Conservation (phyloP, 306 rosid genomes). For the Acacia confusa region DNA sequence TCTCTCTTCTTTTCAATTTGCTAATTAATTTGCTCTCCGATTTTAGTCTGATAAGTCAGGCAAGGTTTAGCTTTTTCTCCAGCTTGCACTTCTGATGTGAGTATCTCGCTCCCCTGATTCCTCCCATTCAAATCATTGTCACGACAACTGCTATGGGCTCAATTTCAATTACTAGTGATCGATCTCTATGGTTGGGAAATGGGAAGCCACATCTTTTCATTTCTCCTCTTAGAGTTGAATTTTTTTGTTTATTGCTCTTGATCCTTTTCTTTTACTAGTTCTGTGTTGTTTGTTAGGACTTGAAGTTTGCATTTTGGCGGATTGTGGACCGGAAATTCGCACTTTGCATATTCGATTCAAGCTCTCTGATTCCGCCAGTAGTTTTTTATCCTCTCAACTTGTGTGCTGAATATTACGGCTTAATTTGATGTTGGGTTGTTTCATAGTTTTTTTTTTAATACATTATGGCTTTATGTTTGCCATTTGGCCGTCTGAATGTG, state of each 20-base stretch:
- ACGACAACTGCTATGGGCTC: not conserved
- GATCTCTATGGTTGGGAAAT: slow-evolving; percentile 28
- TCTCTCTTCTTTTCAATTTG: not conserved
- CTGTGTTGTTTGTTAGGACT: not conserved
- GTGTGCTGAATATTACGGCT: slow-evolving; percentile 9
- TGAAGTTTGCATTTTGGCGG: slow-evolving; percentile 4
- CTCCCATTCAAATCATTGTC: not conserved
- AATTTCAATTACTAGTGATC: slow-evolving; percentile 31
- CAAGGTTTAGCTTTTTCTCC: slow-evolving; percentile 32
- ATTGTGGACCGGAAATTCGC: not conserved
- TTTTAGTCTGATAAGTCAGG: slow-evolving; percentile 16
- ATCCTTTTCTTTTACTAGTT: slow-evolving; percentile 12
- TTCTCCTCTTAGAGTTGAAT: not conserved
- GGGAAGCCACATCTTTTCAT: not conserved
- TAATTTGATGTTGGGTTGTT: not conserved
- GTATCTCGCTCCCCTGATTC: slow-evolving; percentile 28
- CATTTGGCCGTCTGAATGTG: not conserved
- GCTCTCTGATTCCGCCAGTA: slow-evolving; percentile 19
- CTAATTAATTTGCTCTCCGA: not conserved
- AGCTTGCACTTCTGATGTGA: slow-evolving; percentile 51
- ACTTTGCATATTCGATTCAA: slow-evolving; percentile 1
- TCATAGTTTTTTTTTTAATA: not conserved
- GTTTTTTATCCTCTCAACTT: not conserved
- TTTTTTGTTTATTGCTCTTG: not conserved
- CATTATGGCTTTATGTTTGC: not conserved